Conservation (phyloP, 1,139 yeast genomes). For the Diutina pseudorugosa region DNA sequence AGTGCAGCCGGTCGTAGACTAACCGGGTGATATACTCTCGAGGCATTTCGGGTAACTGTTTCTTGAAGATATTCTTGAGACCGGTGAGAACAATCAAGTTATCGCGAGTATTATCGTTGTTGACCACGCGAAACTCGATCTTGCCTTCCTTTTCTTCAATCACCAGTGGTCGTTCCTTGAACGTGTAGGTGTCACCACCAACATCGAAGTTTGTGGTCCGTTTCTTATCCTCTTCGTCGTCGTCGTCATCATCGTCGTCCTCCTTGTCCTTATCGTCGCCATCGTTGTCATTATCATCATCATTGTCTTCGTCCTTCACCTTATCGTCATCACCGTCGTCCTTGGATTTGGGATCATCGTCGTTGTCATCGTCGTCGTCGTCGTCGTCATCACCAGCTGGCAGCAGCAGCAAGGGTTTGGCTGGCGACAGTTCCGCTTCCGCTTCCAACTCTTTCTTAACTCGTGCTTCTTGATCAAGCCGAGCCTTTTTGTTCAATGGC, state of each 20-base stretch:
- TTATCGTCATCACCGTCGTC: constrained; percentile 9
- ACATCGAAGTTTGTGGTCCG: constrained; percentile 28
- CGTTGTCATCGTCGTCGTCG: constrained; percentile 10
- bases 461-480: background rate
- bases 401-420: background rate
- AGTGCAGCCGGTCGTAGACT: constrained; percentile 87
- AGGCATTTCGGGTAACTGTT: constrained; percentile 97
- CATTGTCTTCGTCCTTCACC: constrained; percentile 30
- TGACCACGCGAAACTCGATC: constrained; percentile 90
- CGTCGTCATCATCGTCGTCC: constrained; percentile 35
- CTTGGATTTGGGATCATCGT: constrained; percentile 5
- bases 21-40: constrained; percentile 88
- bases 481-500: constrained; percentile 1
- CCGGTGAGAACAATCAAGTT: constrained; percentile 90
- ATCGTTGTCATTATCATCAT: constrained; percentile 40
- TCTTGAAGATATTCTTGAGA: constrained; percentile 87
- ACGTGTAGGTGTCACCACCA: constrained; percentile 75
- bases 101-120: constrained; percentile 82
- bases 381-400: background rate
- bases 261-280: constrained; percentile 20
- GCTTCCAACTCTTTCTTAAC: background rate
- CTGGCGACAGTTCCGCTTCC: background rate
- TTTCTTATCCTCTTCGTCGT: constrained; percentile 41
- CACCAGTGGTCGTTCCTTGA: constrained; percentile 88
- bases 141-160: constrained; percentile 84